These are phyloP conservation scores for Dalbergia oliveri DNA, from an alignment of 306 rosid genomes.

Conservation along the genomic window DNA sequence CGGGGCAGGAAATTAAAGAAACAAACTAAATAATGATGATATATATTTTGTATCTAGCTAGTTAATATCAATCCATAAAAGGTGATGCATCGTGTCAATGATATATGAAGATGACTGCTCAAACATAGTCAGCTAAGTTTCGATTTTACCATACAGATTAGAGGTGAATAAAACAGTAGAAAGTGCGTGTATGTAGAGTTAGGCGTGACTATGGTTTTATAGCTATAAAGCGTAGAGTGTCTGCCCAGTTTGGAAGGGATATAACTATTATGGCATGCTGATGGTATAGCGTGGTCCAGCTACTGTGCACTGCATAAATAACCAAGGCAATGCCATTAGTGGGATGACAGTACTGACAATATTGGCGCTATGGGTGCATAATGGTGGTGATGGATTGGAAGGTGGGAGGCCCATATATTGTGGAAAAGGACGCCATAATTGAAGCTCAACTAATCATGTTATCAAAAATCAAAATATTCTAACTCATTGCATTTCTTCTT, in stretches of 20 bases:
- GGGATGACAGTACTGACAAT: not conserved
- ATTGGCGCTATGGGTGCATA: not conserved
- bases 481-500: not conserved
- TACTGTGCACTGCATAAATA: not conserved
- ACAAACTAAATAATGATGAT: too few relatives aligned
- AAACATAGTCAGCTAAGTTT: too few relatives aligned
- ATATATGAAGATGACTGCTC: too few relatives aligned
- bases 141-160: not conserved
- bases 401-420: not conserved
- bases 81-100: too few relatives aligned
- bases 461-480: not conserved
- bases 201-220: too few relatives aligned
- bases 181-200: not conserved
- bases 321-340: not conserved
- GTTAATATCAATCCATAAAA: too few relatives aligned
- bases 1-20: too few relatives aligned
- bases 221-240: not conserved
- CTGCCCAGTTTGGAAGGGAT: not conserved
- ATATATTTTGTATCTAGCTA: too few relatives aligned
- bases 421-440: not conserved
- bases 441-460: not conserved
- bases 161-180: not conserved
- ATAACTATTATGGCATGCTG: not conserved
- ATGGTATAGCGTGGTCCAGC: conserved; percentile 17
- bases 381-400: not conserved